These are phyloP conservation scores for Corchorus capsularis DNA, from an alignment of 345 rosid genomes.

Conservation along the genomic window DNA sequence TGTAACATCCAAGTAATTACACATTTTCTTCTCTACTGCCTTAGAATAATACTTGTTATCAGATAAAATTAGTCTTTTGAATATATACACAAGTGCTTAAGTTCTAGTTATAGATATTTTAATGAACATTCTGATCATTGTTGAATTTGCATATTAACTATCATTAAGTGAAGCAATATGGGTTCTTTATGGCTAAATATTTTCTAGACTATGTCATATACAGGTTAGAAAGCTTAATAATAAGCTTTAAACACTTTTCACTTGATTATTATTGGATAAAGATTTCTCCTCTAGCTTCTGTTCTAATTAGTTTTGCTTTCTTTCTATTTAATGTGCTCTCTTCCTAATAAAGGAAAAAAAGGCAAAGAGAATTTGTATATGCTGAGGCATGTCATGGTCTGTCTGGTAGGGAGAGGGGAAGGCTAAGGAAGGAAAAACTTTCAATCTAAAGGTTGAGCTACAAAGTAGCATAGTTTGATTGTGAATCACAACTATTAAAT, in stretches of 20 bases:
- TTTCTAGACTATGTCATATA: not conserved
- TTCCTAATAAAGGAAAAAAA: not conserved
- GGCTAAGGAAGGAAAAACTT: no score
- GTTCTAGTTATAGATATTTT: not conserved
- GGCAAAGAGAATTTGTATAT: not conserved
- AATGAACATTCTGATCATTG: not conserved
- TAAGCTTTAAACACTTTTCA: constrained; percentile 5
- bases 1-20: constrained; percentile 56
- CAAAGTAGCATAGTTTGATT: no score
- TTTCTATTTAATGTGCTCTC: not conserved
- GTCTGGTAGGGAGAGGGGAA: no score
- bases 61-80: not conserved
- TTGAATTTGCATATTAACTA: not conserved
- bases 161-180: not conserved
- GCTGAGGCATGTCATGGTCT: not conserved
- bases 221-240: not conserved
- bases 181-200: not conserved
- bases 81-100: not conserved
- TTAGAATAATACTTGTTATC: not conserved
- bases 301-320: not conserved
- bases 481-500: no score
- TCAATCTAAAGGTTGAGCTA: no score
- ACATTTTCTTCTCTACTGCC: constrained; percentile 15
- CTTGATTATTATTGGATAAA: not conserved
- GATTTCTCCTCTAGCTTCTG: not conserved